Base-by-base conservation (phyloP, 108 stramenopile genomes). In the Skeletonema potamos region DNA sequence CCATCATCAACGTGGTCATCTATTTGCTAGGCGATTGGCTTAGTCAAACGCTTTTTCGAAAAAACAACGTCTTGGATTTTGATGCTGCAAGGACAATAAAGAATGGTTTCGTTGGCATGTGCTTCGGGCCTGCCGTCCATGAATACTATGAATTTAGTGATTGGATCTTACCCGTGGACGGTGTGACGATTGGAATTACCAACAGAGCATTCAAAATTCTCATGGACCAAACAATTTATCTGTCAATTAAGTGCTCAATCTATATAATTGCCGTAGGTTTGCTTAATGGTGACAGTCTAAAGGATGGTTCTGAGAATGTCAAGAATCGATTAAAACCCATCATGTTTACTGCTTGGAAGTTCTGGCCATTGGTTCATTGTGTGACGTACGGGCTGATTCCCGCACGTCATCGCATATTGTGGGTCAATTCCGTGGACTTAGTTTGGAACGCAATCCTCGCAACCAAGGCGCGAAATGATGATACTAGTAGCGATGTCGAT, bases 21-120 rank as follows among this genome's bases (percentile, higher is more conserved):
- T 97, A 97, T 72, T 68, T 96, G 6, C 75, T 97, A 24, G 95
- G 97, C 3, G 97, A 97, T 80, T 97, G 97, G 97, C 79, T 97
- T n/a, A 87, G 84, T 56, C 92, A 93, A 66, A 96, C 95, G 0
- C 69, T 90, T 3, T 93, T 96, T 64, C 82, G 85, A 28, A 75
- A 86, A 54, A 89, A 95, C 62, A 84, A 96, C 60, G 55, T 93
- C 2, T 76, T 96, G 36, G 90, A 97, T 37, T 97, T 97, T 72
- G 95, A 96, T 81, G 86, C 90, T 12, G 62, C 37, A 8, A 69
- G 95, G 24, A 95, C 95, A 13, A 55, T 96, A 5, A 82, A 91
- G 62, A 97, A 96, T 73, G 97, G 97, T 6, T 85, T 97, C 17
- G 91, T 97, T 37, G 97, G 97, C 12, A 87, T 94, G 32, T 92